phyloP scores from a whole-genome alignment of 176 grass and related monocot species.

The Carex littledalei region DNA sequence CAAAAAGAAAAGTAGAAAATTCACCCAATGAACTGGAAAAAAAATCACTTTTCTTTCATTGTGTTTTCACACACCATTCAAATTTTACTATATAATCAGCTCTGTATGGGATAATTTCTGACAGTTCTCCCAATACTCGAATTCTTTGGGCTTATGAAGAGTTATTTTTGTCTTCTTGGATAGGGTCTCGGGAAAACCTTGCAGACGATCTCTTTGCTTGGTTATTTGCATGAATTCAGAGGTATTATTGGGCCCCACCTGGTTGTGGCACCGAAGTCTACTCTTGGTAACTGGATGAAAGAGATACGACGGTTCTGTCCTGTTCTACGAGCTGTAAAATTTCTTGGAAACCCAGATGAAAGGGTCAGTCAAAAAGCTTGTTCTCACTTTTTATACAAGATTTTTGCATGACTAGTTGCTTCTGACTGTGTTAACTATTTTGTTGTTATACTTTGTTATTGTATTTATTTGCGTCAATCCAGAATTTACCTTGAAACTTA shows the following conservation, averaged over 20 bases:
- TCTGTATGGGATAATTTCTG: not conserved
- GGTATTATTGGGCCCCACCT: conserved; percentile 91
- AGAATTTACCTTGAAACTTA: not conserved
- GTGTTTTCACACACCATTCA: not conserved
- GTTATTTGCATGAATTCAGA: conserved; percentile 94
- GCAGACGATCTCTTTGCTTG: conserved; percentile 92
- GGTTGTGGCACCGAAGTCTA: conserved; percentile 98
- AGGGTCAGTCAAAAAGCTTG: conserved; percentile 44
- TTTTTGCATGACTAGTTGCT: conserved; percentile 1
- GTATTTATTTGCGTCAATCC: not conserved
- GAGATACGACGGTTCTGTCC: conserved; percentile 95
- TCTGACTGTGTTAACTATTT: not conserved
- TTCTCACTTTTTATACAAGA: not conserved
- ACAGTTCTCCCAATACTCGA: not conserved
- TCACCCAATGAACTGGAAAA: not conserved
- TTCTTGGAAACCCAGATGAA: conserved; percentile 93
- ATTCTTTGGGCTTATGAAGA: not conserved
- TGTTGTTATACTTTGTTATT: not conserved
- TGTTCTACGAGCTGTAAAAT: conserved; percentile 74
- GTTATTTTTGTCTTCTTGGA: conserved; percentile 17
- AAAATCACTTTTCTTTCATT: not conserved
- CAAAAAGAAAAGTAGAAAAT: not conserved
- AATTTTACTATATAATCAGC: not conserved
- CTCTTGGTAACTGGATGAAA: conserved; percentile 97
- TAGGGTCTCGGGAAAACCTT: conserved; percentile 98